phyloP scores from a whole-genome alignment of 305 asterid species.

The Ajuga reptans region DNA sequence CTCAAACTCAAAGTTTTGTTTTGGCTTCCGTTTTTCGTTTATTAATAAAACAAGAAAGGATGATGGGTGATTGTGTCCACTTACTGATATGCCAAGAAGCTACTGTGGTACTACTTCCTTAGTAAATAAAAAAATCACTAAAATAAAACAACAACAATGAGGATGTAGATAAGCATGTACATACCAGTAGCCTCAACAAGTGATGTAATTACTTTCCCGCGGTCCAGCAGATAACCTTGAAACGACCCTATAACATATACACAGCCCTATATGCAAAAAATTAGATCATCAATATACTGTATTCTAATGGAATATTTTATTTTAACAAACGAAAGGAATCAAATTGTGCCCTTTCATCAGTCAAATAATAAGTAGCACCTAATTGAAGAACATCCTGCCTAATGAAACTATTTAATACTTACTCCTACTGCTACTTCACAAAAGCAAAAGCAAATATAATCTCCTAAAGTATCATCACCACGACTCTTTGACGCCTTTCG shows the following conservation, averaged over 20 bases:
- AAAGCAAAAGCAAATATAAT: no score
- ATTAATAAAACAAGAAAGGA: neutral
- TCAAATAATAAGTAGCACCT: neutral
- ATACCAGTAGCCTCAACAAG: slow-evolving; percentile 88
- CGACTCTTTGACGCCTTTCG: no score
- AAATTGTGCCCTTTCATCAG: neutral
- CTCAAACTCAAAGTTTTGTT: neutral
- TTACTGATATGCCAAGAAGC: neutral
- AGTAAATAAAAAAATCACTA: neutral
- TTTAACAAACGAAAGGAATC: no score
- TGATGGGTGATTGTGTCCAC: no score
- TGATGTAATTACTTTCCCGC: slow-evolving; percentile 52
- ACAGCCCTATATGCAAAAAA: slow-evolving; percentile 56
- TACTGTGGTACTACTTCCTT: neutral
- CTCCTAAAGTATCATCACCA: no score
- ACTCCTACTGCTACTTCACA: no score
- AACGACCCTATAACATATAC: slow-evolving; percentile 48
- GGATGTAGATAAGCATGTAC: neutral
- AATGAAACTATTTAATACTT: neutral
- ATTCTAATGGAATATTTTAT: neutral
- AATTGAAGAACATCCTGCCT: neutral
- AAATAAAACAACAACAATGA: neutral
- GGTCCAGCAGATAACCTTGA: slow-evolving; percentile 46
- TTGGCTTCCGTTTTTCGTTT: no score
- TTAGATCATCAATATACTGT: neutral